Conservation (phyloP, 345 rosid genomes). For the Eucalyptus regnans region DNA sequence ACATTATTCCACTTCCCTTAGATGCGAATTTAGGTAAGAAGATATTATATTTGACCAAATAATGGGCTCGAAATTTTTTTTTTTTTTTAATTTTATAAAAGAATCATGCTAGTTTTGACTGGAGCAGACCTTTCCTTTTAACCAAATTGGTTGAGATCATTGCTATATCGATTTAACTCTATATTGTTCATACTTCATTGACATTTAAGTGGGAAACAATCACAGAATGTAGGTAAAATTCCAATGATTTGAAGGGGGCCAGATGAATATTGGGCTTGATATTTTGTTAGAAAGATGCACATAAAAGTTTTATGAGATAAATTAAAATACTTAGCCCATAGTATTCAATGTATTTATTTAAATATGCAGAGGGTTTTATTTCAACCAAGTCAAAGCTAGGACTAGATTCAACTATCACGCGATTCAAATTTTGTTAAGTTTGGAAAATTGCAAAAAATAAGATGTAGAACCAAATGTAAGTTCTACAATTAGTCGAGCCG, state of each 20-base stretch:
- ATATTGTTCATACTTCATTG: background rate
- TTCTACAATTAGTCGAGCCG: accelerated
- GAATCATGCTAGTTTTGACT: background rate
- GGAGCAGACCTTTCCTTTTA: background rate
- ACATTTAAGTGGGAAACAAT: background rate
- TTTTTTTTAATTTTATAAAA: too few species aligned
- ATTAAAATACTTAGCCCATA: background rate
- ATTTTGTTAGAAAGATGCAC: background rate
- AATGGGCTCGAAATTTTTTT: background rate
- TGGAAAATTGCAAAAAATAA: background rate
- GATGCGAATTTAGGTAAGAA: background rate
- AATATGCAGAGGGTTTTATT: background rate
- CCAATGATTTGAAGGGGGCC: background rate
- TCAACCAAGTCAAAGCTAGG: background rate
- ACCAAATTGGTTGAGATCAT: background rate
- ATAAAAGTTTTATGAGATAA: background rate
- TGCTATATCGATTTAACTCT: background rate
- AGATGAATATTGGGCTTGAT: background rate
- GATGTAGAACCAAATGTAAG: background rate
- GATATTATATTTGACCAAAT: background rate
- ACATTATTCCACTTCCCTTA: background rate
- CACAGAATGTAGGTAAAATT: background rate
- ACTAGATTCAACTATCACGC: background rate
- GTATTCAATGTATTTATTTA: background rate
- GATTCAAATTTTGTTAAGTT: background rate